These are phyloP conservation scores for Fonsecaea nubica DNA, from an alignment of 2,329 filamentous ascomycete species.

Conservation along the genomic window DNA sequence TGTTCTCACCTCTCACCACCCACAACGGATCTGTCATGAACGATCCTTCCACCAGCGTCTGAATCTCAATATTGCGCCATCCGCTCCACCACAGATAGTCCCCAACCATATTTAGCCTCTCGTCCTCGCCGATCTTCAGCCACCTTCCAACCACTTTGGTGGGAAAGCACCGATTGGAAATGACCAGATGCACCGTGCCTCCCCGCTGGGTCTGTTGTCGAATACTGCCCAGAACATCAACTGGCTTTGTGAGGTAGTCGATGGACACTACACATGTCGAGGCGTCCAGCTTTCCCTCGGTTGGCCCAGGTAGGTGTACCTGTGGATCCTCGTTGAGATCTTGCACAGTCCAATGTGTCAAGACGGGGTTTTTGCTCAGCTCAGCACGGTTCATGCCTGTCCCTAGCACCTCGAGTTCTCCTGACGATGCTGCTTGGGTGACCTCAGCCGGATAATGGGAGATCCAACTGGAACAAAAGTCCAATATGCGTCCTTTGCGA, in stretches of 20 bases:
- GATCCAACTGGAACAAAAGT: constrained; percentile 60
- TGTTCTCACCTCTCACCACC: constrained; percentile 50
- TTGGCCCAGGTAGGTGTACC: constrained; percentile 36
- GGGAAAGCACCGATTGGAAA: constrained; percentile 61
- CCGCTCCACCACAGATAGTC: constrained; percentile 60
- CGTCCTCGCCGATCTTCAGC: constrained; percentile 54
- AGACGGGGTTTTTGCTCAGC: constrained; percentile 50
- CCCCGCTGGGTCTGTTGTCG: constrained; percentile 49
- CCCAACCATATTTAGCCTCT: constrained; percentile 58
- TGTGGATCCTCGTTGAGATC: constrained; percentile 55
- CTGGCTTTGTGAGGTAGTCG: constrained; percentile 58
- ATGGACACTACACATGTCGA: constrained; percentile 60
- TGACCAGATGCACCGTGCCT: constrained; percentile 57
- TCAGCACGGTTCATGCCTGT: constrained; percentile 58
- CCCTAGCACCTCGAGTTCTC: constrained; percentile 52
- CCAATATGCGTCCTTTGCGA: constrained; percentile 51
- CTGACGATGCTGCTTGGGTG: constrained; percentile 35
- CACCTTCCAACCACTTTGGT: constrained; percentile 60
- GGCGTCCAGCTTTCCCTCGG: constrained; percentile 47
- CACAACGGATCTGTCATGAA: constrained; percentile 51
- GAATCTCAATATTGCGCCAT: constrained; percentile 60
- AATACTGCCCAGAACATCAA: constrained; percentile 54
- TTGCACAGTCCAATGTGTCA: constrained; percentile 46
- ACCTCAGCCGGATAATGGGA: constrained; percentile 52
- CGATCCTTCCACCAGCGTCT: constrained; percentile 50